Conservation (phyloP, 352 stramenopile genomes). For the Salisapilia sapeloensis region DNA sequence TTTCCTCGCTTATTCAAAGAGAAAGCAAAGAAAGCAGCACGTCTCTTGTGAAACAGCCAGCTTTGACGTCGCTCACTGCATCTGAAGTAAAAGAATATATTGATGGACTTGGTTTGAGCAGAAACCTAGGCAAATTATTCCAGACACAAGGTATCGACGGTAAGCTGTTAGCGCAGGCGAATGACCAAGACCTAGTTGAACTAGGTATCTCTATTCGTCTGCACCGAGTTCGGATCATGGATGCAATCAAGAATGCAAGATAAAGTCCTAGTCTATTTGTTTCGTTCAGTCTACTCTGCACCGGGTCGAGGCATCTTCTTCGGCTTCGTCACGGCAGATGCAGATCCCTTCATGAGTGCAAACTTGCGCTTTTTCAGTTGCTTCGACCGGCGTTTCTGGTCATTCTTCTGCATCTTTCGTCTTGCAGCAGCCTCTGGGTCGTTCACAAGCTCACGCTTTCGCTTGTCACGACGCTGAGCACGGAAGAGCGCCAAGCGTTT, state of each 20-base stretch:
- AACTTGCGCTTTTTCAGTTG: conserved; percentile 82
- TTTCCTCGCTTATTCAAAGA: too few relatives aligned
- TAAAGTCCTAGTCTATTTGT: conserved; percentile 3
- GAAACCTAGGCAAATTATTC: conserved; percentile 24
- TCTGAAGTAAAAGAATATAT: too few relatives aligned
- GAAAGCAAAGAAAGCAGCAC: too few relatives aligned
- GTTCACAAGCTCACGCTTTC: conserved; percentile 56
- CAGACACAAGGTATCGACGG: conserved; percentile 42
- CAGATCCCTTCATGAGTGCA: conserved; percentile 63
- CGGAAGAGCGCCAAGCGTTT: conserved; percentile 57
- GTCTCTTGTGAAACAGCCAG: too few relatives aligned
- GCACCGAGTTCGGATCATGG: conserved; percentile 56
- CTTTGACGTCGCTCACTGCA: too few relatives aligned
- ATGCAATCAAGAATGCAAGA: conserved; percentile 8
- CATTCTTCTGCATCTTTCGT: conserved; percentile 77
- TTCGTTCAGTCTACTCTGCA: conserved; percentile 15
- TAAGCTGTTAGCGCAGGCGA: conserved; percentile 26
- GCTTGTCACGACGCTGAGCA: conserved; percentile 52
- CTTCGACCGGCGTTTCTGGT: conserved; percentile 64
- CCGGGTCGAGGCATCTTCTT: conserved; percentile 46
- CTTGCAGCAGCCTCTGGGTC: conserved; percentile 54
- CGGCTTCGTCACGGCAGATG: conserved; percentile 31
- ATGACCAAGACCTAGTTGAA: conserved; percentile 38
- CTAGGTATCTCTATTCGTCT: conserved; percentile 44
- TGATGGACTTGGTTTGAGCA: too few relatives aligned